A percentile compares a stretch with the other conserved stretches of the same genome.
These are phyloP conservation scores for Graphilbum fragrans DNA, from an alignment of 2,329 filamentous ascomycete species.

Conservation along the genomic window DNA sequence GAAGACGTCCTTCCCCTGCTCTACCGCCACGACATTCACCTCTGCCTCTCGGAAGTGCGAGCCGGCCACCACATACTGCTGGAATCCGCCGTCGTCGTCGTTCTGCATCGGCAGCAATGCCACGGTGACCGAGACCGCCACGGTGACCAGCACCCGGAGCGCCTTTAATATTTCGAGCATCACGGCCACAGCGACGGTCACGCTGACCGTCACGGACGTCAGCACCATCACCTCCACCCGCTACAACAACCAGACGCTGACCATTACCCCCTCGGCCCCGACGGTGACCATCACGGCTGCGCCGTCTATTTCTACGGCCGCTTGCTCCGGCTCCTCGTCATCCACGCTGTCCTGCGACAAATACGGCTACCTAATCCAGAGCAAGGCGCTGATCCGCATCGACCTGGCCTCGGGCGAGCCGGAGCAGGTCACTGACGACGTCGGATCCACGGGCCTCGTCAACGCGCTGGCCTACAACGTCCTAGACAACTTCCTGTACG, in stretches of 20 bases:
- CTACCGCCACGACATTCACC: neutral
- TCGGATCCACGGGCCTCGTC: slow-evolving; percentile 5
- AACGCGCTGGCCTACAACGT: slow-evolving; percentile 11
- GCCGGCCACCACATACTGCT: slow-evolving; percentile 1
- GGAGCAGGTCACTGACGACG: neutral
- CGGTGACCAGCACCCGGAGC: no score
- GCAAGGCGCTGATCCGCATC: slow-evolving; percentile 6
- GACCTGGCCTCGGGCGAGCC: slow-evolving; percentile 6
- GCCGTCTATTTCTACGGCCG: neutral
- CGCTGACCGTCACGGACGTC: neutral
- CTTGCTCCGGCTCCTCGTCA: neutral
- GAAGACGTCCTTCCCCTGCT: neutral
- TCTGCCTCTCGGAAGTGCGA: neutral
- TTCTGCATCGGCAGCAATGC: neutral
- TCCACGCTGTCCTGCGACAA: slow-evolving; percentile 7
- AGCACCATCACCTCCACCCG: neutral
- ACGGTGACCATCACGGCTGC: neutral
- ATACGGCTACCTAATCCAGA: slow-evolving; percentile 10
- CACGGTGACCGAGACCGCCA: neutral
- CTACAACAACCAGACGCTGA: neutral
- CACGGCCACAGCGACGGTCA: slow-evolving; percentile 1
- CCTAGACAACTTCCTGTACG: slow-evolving; percentile 12
- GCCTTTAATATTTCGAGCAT: neutral
- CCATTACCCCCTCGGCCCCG: neutral
- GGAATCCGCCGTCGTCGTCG: neutral